Evolutionary conservation across 352 stramenopile genomes (phyloP).

Genomic region (Pythium angustatum): DNA sequence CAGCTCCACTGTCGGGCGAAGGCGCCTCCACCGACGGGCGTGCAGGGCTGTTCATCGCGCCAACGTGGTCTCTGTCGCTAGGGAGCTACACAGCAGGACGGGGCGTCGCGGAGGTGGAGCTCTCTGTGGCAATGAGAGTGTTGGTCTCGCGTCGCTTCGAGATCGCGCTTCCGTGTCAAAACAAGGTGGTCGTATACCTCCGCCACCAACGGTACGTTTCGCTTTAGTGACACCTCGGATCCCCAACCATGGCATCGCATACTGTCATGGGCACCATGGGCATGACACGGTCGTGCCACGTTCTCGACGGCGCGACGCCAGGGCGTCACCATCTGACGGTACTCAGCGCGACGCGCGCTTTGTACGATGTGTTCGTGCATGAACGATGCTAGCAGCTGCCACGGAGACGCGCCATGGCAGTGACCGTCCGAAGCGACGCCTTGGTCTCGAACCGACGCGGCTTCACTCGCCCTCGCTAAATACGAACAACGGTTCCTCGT

Average conservation of each 20-base stretch:
- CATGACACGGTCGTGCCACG: too few relatives aligned
- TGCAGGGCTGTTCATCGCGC: neutral
- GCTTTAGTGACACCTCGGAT: too few relatives aligned
- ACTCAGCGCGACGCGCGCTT: too few relatives aligned
- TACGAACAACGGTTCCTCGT: neutral
- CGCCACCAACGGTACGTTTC: too few relatives aligned
- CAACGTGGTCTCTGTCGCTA: neutral
- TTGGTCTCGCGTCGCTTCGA: conserved; percentile 30
- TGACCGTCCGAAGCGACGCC: neutral
- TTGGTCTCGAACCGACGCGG: neutral
- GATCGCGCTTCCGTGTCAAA: neutral
- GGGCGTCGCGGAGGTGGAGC: too few relatives aligned
- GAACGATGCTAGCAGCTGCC: neutral
- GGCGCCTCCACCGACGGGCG: neutral
- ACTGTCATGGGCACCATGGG: too few relatives aligned
- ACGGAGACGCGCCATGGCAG: too few relatives aligned
- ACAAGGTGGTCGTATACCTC: too few relatives aligned
- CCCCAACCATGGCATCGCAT: too few relatives aligned
- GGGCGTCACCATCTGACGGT: too few relatives aligned
- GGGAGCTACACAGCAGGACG: too few relatives aligned
- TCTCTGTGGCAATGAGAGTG: conserved; percentile 23
- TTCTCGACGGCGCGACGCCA: neutral
- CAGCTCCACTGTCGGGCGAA: neutral
- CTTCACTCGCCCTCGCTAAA: neutral
- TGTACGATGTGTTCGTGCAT: too few relatives aligned